Evolutionary conservation across 129 eudicot species (phyloP).

Genomic region (Deinandra increscens): DNA sequence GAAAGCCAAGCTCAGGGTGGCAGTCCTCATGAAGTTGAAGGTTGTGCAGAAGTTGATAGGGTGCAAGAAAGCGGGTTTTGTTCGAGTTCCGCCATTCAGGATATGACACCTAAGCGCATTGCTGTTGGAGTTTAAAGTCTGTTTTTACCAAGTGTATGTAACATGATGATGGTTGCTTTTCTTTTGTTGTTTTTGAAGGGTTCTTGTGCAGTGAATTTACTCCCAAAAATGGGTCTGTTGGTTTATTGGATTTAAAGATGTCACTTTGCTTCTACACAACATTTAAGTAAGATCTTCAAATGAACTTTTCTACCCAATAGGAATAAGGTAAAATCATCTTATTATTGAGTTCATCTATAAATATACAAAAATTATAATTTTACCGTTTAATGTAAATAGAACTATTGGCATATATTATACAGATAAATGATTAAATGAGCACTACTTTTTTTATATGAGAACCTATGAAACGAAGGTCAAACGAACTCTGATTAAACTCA

Average conservation of each 20-base stretch:
- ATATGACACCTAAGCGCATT: constrained; percentile 28
- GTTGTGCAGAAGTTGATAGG: background rate
- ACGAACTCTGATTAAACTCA: too few species aligned
- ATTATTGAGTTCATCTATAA: too few species aligned
- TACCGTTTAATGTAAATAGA: too few species aligned
- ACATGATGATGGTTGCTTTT: constrained; percentile 14
- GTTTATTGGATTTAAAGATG: background rate
- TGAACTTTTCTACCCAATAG: too few species aligned
- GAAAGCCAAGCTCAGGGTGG: background rate
- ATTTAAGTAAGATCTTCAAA: background rate
- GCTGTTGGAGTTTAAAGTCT: constrained; percentile 43
- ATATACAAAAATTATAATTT: too few species aligned
- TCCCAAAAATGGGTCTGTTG: constrained; percentile 8
- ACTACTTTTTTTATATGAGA: too few species aligned
- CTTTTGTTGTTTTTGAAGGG: constrained; percentile 11
- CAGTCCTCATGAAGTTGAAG: constrained; percentile 23
- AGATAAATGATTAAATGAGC: too few species aligned
- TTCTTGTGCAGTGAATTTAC: constrained; percentile 9
- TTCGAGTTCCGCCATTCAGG: constrained; percentile 28
- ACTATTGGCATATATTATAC: too few species aligned
- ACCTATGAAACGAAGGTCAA: too few species aligned
- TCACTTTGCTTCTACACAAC: background rate
- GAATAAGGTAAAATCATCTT: too few species aligned
- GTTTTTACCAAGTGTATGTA: background rate
- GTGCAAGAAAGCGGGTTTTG: constrained; percentile 21